phyloP scores from a whole-genome alignment of 176 grass and related monocot species.

The Eleusine coracana region DNA sequence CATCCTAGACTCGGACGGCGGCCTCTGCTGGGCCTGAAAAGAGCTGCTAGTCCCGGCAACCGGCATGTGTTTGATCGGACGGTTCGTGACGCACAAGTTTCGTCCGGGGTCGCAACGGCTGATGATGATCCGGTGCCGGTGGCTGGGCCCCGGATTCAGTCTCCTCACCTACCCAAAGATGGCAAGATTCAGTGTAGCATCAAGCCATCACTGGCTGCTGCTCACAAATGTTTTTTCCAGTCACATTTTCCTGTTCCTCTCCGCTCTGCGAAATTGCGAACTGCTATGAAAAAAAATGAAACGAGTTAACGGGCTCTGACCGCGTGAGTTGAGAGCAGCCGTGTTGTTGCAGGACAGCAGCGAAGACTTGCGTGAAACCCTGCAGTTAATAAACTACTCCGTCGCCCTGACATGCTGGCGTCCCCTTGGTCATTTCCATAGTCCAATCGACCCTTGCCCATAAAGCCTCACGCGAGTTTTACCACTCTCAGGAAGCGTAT shows the following conservation, averaged over 20 bases:
- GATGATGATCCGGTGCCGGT: constrained; percentile 17
- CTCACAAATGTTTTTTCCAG: neutral
- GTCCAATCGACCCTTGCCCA: constrained; percentile 29
- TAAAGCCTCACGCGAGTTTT: constrained; percentile 17
- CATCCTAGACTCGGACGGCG: neutral
- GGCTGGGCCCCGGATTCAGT: constrained; percentile 31
- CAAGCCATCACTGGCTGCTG: neutral
- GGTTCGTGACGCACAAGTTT: neutral
- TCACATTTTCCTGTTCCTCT: neutral
- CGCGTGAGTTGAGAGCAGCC: neutral
- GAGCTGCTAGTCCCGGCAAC: neutral
- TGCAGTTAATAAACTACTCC: constrained; percentile 24
- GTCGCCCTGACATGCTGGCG: neutral
- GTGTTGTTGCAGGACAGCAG: neutral
- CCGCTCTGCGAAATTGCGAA: neutral
- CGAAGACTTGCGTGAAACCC: constrained; percentile 26
- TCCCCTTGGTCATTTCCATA: constrained; percentile 1
- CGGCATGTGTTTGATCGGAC: neutral
- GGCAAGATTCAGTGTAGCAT: constrained; percentile 22
- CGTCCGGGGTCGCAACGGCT: neutral
- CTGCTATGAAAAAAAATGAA: neutral
- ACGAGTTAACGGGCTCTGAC: neutral
- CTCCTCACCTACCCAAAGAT: constrained; percentile 36
- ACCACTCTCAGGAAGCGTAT: neutral
- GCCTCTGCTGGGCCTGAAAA: neutral